Evolutionary conservation across 441 rosid genomes (phyloP), one percentile per base, ranked within the genome.

Genomic region (Metrosideros polymorpha): DNA sequence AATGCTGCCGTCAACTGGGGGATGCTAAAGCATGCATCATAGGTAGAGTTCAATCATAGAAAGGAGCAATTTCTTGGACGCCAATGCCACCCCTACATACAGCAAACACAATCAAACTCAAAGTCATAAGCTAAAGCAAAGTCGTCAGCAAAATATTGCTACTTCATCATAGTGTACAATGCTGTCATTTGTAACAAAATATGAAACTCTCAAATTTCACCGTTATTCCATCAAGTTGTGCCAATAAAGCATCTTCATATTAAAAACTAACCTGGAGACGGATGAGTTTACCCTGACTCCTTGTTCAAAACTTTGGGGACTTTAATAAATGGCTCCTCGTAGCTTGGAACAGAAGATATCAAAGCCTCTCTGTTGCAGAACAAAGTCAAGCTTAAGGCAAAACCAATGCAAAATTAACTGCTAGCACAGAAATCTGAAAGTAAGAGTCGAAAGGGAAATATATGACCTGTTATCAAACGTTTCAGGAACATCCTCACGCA

Each of bases 231-330:
- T 35, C 77, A 66, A 66, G 45, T 66, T 19, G 45, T 12, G 47
- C 45, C 4, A 6, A 66, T 42, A 35, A 66, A 66, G 45, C 27
- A 3, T 66, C 77, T 35, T 66, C 47, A 71, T 10, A 71, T 63
- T 13, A 39, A 71, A 35, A 39, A 71, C 79, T 71, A 35, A 66
- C 79, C 79, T 39, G n/a, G 1, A 71, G 79, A 39, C 7, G 79
- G 79, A 71, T 32, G 59, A 42, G 35, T 18, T 32, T 42, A 52
- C 29, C 77, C 89, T 30, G 86, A 94, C 86, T 95, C 96, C 89
- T 95, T 95, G 93, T 92, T 96, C 85, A 96, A 89, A 84, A 96
- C 95, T 91, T 93, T 95, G 29, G 96, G 95, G 56, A 94, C 95
- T 88, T 90, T 92, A 89, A 94, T 88, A 83, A 92, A 92, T 22